phyloP scores from a whole-genome alignment of 352 stramenopile species.

The Pythium monospermum region DNA sequence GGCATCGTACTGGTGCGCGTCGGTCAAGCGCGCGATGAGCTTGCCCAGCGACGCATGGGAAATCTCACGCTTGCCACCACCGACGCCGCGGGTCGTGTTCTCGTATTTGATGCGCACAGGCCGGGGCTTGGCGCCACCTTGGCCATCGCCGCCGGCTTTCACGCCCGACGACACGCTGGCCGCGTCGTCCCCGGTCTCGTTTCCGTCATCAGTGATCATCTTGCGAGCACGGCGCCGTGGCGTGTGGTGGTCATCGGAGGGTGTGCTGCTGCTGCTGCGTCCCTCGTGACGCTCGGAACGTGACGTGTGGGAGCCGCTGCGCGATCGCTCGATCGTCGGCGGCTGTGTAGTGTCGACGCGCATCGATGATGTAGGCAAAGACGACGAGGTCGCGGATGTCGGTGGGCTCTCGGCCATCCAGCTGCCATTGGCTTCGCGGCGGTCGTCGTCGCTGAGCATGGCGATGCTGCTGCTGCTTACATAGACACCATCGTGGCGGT shows the following conservation, averaged over 20 bases:
- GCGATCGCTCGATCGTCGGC: conserved; percentile 14
- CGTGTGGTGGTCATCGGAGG: conserved; percentile 14
- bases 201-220: not conserved
- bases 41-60: conserved; percentile 84
- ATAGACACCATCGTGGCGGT: conserved; percentile 17
- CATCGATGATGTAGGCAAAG: not conserved
- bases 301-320: conserved; percentile 16
- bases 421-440: conserved; percentile 7
- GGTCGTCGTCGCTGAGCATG: conserved; percentile 15
- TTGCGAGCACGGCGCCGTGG: conserved; percentile 14
- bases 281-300: conserved; percentile 9
- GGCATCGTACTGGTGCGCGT: conserved; percentile 82
- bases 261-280: not conserved
- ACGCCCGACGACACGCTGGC: not conserved
- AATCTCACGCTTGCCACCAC: conserved; percentile 68
- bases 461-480: too few relatives aligned
- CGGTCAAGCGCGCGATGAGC: conserved; percentile 74
- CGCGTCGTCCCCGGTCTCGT: not conserved
- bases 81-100: conserved; percentile 45
- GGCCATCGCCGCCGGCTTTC: conserved; percentile 7
- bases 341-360: conserved; percentile 6
- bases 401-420: conserved; percentile 17
- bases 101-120: conserved; percentile 77
- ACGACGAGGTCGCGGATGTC: conserved; percentile 7
- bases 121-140: conserved; percentile 24